Percentiles rank a stretch among this genome's conserved stretches.
These are phyloP conservation scores for Sugiyamaella sp. DNA, from an alignment of 1,139 yeast genomes.

Conservation along the genomic window DNA sequence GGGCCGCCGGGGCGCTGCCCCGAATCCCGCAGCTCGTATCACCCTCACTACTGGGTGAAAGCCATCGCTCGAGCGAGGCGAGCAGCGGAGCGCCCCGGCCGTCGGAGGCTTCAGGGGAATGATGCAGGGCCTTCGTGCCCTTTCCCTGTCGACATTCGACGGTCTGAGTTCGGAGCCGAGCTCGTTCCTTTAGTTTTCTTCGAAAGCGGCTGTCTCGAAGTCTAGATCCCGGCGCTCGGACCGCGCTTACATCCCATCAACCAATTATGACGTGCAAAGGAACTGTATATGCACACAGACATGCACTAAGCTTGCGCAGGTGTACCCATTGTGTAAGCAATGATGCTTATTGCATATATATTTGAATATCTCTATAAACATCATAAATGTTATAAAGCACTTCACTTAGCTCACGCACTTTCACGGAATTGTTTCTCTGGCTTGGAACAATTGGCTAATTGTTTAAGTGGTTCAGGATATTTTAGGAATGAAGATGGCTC, in stretches of 20 bases:
- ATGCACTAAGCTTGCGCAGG: not conserved
- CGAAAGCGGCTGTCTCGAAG: no score
- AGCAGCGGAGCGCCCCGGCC: no score
- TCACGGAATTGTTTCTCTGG: not conserved
- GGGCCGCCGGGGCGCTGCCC: no score
- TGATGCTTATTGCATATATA: not conserved
- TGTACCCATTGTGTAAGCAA: not conserved
- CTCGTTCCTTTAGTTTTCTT: not conserved
- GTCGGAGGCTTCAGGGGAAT: no score
- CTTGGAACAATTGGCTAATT: not conserved
- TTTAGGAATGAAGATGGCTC: slow-evolving; percentile 5
- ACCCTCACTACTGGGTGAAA: no score
- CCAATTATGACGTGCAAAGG: slow-evolving; percentile 14
- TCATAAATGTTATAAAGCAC: no score
- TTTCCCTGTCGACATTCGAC: no score
- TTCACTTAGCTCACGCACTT: not conserved
- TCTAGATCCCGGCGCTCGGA: no score
- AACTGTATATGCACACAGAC: not conserved
- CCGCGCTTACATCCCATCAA: not conserved
- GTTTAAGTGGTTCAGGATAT: not conserved
- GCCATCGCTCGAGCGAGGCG: no score
- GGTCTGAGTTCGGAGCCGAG: not conserved
- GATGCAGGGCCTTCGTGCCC: no score
- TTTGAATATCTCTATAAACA: not conserved
- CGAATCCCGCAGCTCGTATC: no score